phyloP scores from a whole-genome alignment of 2,329 filamentous ascomycete genomes.

The Aspergillus glaucus region DNA sequence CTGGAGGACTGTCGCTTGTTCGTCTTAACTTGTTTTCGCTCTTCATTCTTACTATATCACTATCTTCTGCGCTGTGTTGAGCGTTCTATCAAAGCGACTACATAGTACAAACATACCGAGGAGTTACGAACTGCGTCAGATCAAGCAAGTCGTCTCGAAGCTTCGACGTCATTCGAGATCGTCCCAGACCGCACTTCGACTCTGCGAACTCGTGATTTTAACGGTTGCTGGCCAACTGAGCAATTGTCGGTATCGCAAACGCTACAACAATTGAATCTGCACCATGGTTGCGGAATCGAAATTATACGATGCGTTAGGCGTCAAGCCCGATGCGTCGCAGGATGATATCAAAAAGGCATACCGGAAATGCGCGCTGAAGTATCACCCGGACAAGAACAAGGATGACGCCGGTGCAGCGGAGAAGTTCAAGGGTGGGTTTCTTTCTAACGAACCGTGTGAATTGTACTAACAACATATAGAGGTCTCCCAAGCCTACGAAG shows the following conservation, averaged over 20 bases:
- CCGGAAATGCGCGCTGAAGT: conserved; percentile 79
- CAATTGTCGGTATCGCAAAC: not conserved
- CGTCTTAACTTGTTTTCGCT: not conserved
- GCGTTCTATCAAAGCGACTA: too few relatives aligned
- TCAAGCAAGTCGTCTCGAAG: conserved; percentile 13
- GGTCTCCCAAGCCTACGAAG: conserved; percentile 94
- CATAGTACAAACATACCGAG: too few relatives aligned
- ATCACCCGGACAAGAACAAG: conserved; percentile 97
- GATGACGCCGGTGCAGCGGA: conserved; percentile 77
- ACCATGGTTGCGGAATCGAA: conserved; percentile 92
- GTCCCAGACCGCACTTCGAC: conserved; percentile 2
- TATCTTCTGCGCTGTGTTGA: not conserved
- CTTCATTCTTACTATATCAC: conserved; percentile 1
- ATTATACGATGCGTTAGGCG: conserved; percentile 78
- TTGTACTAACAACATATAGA: conserved; percentile 45
- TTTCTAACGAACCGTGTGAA: not conserved
- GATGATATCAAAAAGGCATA: conserved; percentile 95
- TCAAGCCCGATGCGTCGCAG: conserved; percentile 74
- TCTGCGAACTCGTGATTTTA: not conserved
- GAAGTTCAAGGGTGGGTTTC: conserved; percentile 72
- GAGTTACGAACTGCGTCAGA: not conserved
- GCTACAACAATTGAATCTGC: conserved; percentile 5
- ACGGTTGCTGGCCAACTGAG: not conserved
- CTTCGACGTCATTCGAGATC: conserved; percentile 32
- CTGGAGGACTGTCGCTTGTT: conserved; percentile 10